Evolutionary conservation across 1,284 basidiomycete genomes (phyloP), one percentile per base, ranked within the genome.

Genomic region (Ganoderma sinense): DNA sequence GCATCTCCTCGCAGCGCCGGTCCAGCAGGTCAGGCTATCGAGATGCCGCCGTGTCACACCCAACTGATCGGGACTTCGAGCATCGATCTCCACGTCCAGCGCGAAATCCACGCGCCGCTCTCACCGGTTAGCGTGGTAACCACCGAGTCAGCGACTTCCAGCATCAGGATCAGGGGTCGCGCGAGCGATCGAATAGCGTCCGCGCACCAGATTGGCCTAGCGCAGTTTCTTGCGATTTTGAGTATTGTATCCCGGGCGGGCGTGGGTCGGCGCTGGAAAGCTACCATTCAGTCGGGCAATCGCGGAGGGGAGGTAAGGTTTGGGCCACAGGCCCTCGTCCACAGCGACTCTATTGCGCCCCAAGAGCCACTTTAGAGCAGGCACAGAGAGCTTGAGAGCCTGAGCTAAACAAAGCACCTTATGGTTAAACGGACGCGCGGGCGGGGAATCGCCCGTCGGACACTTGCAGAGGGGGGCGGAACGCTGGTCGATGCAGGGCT

Each of bases 201-300:
- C 58, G 58, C 14, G 14, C 26, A 5, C 58, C n/a, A 60, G n/a
- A 26, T 60, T 60, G 39, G 58, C 36, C 14, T 60, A 60, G 36
- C 36, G 58, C 36, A 16, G 41, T 48, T 26, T 16, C 39, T 26
- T n/a, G n/a, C n/a, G n/a, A n/a, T n/a, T n/a, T n/a, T 61, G 11
- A 61, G 14, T 43, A 33, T 14, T 23, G 36, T 33, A 40, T 23
- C 5, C 59, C 40, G 23, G n/a, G 36, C 20, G 14, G n/a, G 8
- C 59, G 59, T 41, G 59, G 23, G 23, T 40, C 51, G 41, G 64
- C 55, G 60, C 64, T 53, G 39, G 26, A 59, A 69, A 69, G 64
- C 64, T 66, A 69, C 68, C 68, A 66, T 66, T 66, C 64, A 62
- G 36, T 63, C 64, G 68, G 64, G 23, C 55, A 61, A 11, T 31